Conservation (phyloP, 176 grass and related monocot species). For the Avena eriantha region DNA sequence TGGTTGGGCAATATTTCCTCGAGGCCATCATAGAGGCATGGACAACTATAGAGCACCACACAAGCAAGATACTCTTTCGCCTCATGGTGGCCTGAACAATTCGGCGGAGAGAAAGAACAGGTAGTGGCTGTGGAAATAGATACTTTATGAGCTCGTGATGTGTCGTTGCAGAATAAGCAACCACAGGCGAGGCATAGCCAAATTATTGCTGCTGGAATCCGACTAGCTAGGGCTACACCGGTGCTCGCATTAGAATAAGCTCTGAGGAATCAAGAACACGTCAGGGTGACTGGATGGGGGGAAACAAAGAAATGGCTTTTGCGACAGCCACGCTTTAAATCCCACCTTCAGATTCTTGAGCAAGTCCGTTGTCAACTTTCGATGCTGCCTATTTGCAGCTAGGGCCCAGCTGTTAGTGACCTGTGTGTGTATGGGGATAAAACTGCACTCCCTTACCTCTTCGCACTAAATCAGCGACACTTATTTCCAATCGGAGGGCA, state of each 20-base stretch:
- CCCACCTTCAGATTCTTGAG: slow-evolving; percentile 38
- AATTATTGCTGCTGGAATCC: slow-evolving; percentile 33
- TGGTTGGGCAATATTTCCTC: not conserved
- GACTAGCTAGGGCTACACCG: not conserved
- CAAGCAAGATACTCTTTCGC: slow-evolving; percentile 18
- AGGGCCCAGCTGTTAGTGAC: not conserved
- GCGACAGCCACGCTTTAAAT: slow-evolving; percentile 15
- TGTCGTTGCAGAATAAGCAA: slow-evolving; percentile 25
- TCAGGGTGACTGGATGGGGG: slow-evolving; percentile 44
- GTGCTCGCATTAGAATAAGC: slow-evolving; percentile 25
- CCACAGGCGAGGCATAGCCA: slow-evolving; percentile 18
- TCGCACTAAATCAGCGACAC: no score
- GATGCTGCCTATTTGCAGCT: not conserved
- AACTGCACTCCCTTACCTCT: not conserved
- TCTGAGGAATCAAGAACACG: slow-evolving; percentile 55
- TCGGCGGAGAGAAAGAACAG: slow-evolving; percentile 17
- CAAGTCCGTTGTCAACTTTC: slow-evolving; percentile 15
- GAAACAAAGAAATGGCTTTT: slow-evolving; percentile 18
- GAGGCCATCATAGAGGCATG: slow-evolving; percentile 14
- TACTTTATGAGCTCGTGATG: slow-evolving; percentile 37
- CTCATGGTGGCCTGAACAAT: slow-evolving; percentile 31
- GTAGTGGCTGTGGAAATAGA: not conserved
- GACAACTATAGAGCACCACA: slow-evolving; percentile 5
- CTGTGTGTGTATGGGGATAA: not conserved
- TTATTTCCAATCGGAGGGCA: no score